Percentiles rank a stretch among this genome's conserved stretches.
phyloP scores from a whole-genome alignment of 345 rosid genomes.

The Eucalyptus tenuipes region DNA sequence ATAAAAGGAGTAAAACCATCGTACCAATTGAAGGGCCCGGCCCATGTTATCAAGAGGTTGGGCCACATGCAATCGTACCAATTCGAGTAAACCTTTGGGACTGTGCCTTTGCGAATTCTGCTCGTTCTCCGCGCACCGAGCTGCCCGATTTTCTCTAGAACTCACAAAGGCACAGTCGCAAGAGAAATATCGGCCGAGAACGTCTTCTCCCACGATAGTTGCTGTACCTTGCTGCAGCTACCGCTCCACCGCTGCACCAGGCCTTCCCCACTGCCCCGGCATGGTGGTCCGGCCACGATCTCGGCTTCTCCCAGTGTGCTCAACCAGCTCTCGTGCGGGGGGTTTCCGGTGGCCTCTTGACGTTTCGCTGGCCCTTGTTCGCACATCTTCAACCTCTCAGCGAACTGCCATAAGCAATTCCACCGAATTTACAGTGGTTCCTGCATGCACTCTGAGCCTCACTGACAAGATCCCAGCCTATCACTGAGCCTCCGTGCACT shows the following conservation, averaged over 20 bases:
- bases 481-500: not conserved
- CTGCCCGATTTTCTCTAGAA: not conserved
- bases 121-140: not conserved
- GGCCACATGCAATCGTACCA: not conserved
- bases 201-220: not conserved
- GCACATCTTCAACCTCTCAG: not conserved
- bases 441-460: not conserved
- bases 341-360: not conserved
- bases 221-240: not conserved
- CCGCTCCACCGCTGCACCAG: not conserved
- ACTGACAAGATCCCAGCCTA: not conserved
- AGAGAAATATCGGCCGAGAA: not conserved
- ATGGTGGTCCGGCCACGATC: not conserved
- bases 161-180: not conserved
- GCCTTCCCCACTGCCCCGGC: not conserved
- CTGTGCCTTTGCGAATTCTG: not conserved
- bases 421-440: not conserved
- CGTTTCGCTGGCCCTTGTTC: not conserved
- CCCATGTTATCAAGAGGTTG: not conserved
- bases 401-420: not conserved
- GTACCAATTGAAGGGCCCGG: not conserved
- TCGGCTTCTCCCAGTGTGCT: not conserved
- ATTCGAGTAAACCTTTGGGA: not conserved
- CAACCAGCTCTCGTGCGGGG: accelerated
- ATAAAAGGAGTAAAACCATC: not conserved